Percentiles rank a stretch among this genome's conserved stretches.
phyloP scores from a whole-genome alignment of 2,329 filamentous ascomycete genomes.

The Colletotrichum sp. region DNA sequence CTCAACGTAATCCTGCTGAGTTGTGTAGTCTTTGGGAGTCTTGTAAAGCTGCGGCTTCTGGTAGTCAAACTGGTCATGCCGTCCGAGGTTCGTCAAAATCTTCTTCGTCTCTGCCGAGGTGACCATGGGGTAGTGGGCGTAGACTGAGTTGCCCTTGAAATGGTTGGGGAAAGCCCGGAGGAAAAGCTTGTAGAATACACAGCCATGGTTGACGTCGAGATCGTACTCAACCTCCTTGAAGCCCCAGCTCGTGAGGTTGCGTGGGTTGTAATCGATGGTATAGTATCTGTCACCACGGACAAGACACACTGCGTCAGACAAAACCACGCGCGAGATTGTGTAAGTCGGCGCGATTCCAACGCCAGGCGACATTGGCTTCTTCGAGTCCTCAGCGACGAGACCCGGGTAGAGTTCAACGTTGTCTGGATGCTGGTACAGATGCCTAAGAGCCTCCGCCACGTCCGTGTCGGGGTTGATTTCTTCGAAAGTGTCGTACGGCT shows the following conservation, averaged over 20 bases:
- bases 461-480: conserved; percentile 82
- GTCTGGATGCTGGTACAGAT: conserved; percentile 80
- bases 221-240: conserved; percentile 79
- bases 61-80: conserved; percentile 74
- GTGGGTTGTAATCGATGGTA: conserved; percentile 77
- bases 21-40: neutral
- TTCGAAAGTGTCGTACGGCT: conserved; percentile 78
- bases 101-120: conserved; percentile 75
- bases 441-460: conserved; percentile 68
- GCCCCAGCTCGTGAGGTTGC: conserved; percentile 83
- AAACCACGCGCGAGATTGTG: conserved; percentile 77
- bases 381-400: conserved; percentile 76
- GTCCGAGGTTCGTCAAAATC: conserved; percentile 72
- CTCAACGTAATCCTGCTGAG: neutral
- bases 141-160: conserved; percentile 79
- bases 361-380: conserved; percentile 75
- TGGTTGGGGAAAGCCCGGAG: conserved; percentile 80
- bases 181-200: conserved; percentile 85
- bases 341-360: conserved; percentile 78
- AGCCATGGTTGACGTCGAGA: conserved; percentile 77
- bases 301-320: conserved; percentile 80
- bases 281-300: conserved; percentile 82
- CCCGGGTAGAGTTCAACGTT: conserved; percentile 83
- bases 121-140: conserved; percentile 78
- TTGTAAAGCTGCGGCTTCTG: conserved; percentile 56